A percentile compares a stretch with the other conserved stretches of the same genome.
Evolutionary conservation across 352 stramenopile species (phyloP).

Genomic region (Globisporangium takayamanum): DNA sequence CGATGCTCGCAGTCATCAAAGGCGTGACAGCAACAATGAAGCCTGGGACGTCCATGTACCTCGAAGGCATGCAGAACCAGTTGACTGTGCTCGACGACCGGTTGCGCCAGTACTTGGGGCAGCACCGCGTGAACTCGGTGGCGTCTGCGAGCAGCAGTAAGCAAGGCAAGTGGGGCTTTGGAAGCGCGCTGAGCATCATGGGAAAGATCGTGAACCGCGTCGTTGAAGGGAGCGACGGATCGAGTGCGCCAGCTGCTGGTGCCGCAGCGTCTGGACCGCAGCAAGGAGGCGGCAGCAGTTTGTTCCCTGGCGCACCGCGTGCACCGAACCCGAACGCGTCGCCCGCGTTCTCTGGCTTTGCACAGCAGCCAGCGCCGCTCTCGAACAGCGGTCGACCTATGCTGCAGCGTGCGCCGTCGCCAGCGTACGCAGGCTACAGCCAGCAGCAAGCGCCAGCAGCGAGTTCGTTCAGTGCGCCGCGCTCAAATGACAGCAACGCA

Average conservation of each 20-base stretch:
- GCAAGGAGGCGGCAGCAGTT: conserved; percentile 18
- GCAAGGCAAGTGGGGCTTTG: conserved; percentile 74
- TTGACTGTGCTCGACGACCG: conserved; percentile 82
- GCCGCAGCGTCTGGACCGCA: conserved; percentile 1
- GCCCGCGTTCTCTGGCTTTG: conserved; percentile 3
- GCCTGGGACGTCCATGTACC: conserved; percentile 75
- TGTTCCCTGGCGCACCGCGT: conserved; percentile 32
- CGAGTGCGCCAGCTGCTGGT: conserved; percentile 4
- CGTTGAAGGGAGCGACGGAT: conserved; percentile 65
- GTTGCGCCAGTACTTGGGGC: conserved; percentile 76
- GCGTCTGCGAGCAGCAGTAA: conserved; percentile 34
- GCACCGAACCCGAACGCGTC: conserved; percentile 15
- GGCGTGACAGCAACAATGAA: conserved; percentile 74
- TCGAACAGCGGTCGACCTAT: conserved; percentile 7
- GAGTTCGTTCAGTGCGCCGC: conserved; percentile 11
- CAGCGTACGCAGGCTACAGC: conserved; percentile 7
- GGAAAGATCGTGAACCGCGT: conserved; percentile 85
- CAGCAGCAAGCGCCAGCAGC: conserved; percentile 11
- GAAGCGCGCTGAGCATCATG: conserved; percentile 80
- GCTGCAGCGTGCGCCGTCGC: conserved; percentile 5
- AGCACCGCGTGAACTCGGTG: conserved; percentile 66
- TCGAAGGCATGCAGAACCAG: conserved; percentile 86
- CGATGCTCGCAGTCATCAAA: conserved; percentile 78
- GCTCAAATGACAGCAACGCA: conserved; percentile 13
- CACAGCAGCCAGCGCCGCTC: conserved; percentile 4